Conservation (phyloP, 257 asterid genomes). For the Ballota nigra region DNA sequence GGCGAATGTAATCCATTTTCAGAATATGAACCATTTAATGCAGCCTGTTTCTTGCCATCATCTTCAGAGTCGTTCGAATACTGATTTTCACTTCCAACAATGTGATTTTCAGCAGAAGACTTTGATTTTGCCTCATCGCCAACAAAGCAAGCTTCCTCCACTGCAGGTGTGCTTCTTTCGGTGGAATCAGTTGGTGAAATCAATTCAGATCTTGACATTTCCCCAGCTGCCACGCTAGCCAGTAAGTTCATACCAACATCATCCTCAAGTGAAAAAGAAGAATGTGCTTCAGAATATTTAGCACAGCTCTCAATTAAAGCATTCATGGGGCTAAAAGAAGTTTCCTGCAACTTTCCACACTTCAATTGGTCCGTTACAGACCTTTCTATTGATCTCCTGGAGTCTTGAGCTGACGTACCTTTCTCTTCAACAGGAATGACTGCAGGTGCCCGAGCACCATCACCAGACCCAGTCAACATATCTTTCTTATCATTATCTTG, state of each 20-base stretch:
- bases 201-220: slow-evolving; percentile 56
- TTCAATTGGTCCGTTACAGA: slow-evolving; percentile 32
- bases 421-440: slow-evolving; percentile 42
- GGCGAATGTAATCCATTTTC: slow-evolving; percentile 29
- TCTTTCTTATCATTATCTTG: slow-evolving; percentile 51
- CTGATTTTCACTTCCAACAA: slow-evolving; percentile 1
- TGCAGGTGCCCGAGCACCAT: slow-evolving; percentile 43
- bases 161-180: slow-evolving; percentile 40
- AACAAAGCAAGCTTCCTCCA: slow-evolving; percentile 38
- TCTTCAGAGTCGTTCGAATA: slow-evolving; percentile 28
- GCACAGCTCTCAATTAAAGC: slow-evolving; percentile 87
- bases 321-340: slow-evolving; percentile 81
- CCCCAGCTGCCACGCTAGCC: slow-evolving; percentile 95
- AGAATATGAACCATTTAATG: slow-evolving; percentile 26
- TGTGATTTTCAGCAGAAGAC: slow-evolving; percentile 24
- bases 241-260: slow-evolving; percentile 93
- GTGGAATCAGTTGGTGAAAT: slow-evolving; percentile 57
- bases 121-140: slow-evolving; percentile 51
- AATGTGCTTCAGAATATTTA: slow-evolving; percentile 61
- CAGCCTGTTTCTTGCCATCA: slow-evolving; percentile 35
- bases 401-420: slow-evolving; percentile 38
- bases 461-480: slow-evolving; percentile 41
- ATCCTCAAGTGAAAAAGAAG: slow-evolving; percentile 65
- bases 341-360: slow-evolving; percentile 44
- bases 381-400: slow-evolving; percentile 29